phyloP scores from a whole-genome alignment of 805 yeast species.

The Hanseniaspora valbyensis region DNA sequence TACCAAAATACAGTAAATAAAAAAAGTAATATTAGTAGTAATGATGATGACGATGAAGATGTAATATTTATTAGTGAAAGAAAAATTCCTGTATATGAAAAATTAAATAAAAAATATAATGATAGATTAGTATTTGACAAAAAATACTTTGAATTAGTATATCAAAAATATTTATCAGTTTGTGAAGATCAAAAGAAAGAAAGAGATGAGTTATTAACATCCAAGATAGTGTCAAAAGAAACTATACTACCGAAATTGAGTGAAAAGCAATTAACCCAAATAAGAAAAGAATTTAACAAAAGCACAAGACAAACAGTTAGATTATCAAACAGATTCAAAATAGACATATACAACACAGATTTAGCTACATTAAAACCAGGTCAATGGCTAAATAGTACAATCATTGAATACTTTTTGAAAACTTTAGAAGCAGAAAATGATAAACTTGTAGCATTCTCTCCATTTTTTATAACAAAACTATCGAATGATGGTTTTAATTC shows the following conservation, averaged over 20 bases:
- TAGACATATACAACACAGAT: constrained; percentile 59
- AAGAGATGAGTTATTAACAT: constrained; percentile 36
- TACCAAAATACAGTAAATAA: constrained; percentile 17
- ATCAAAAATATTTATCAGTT: constrained; percentile 23
- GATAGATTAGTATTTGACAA: constrained; percentile 15
- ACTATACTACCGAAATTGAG: constrained; percentile 25
- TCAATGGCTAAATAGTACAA: constrained; percentile 81
- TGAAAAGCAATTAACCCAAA: constrained; percentile 21
- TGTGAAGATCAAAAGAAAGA: constrained; percentile 33
- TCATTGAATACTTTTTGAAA: constrained; percentile 70
- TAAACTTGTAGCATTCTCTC: constrained; percentile 60
- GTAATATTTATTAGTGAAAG: constrained; percentile 25
- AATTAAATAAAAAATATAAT: constrained; percentile 19
- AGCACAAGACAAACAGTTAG: constrained; percentile 22
- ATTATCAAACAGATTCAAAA: constrained; percentile 28
- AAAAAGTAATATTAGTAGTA: constrained; percentile 5
- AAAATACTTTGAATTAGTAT: constrained; percentile 23
- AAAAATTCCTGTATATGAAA: constrained; percentile 24
- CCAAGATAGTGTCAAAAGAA: constrained; percentile 31
- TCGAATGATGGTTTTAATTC: constrained; percentile 62
- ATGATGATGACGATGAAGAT: constrained; percentile 20
- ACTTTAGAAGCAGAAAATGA: constrained; percentile 28
- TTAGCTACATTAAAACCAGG: constrained; percentile 57
- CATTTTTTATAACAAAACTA: constrained; percentile 74
- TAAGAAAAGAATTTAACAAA: constrained; percentile 26